Conservation (phyloP, 371 early-diverging fungal genomes). For the Chytridium lagenaria region DNA sequence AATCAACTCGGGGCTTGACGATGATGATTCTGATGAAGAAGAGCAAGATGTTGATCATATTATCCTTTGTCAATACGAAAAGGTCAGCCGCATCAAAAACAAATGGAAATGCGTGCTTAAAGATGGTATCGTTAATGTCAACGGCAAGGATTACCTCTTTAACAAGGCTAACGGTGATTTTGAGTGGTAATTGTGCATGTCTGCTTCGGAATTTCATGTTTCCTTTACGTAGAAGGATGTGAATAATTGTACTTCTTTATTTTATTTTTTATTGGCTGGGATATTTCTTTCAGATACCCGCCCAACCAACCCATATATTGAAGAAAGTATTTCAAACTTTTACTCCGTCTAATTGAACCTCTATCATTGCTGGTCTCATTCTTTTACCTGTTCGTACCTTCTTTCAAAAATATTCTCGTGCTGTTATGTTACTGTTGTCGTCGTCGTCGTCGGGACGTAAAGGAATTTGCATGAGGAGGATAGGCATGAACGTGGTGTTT, state of each 20-base stretch:
- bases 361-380: no score
- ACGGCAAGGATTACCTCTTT: slow-evolving; percentile 94
- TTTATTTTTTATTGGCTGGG: no score
- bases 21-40: slow-evolving; percentile 77
- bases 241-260: not conserved
- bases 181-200: slow-evolving; percentile 75
- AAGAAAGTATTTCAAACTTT: no score
- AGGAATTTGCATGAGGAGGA: no score
- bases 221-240: not conserved
- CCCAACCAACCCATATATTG: no score
- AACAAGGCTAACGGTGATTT: slow-evolving; percentile 92
- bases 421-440: no score
- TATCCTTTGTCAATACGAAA: slow-evolving; percentile 94
- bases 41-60: slow-evolving; percentile 82
- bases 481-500: no score
- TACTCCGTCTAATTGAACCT: no score
- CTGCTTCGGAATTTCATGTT: not conserved
- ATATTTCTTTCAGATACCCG: no score
- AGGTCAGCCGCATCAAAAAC: slow-evolving; percentile 94
- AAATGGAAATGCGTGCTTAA: slow-evolving; percentile 96
- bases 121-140: slow-evolving; percentile 93
- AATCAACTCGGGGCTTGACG: slow-evolving; percentile 84
- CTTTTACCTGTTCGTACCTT: no score
- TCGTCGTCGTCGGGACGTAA: no score
- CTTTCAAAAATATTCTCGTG: no score